phyloP scores from a whole-genome alignment of 2,329 filamentous ascomycete species.

The Beauveria scarabaeidicola region DNA sequence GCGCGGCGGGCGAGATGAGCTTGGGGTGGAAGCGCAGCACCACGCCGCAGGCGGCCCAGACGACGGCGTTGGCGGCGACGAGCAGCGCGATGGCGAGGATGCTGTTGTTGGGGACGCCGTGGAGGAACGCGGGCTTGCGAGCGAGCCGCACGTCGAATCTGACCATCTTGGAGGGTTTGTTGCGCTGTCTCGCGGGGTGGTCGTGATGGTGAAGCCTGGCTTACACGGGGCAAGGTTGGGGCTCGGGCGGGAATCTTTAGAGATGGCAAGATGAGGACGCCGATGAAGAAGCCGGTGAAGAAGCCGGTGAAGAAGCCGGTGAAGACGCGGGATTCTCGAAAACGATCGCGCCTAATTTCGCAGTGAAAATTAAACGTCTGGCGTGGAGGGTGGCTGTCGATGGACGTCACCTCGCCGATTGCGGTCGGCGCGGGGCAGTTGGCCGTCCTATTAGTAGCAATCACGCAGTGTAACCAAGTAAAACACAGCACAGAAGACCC shows the following conservation, averaged over 20 bases:
- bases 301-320: too few species aligned
- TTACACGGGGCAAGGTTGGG: not conserved
- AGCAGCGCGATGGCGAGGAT: conserved; percentile 44
- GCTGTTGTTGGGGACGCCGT: conserved; percentile 24
- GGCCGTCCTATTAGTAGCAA: not conserved
- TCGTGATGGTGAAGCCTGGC: not conserved
- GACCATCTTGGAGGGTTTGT: not conserved
- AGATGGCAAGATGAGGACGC: not conserved
- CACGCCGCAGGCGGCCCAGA: conserved; percentile 47
- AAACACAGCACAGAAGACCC: too few species aligned
- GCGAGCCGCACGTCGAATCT: conserved; percentile 8
- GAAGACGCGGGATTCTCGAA: not conserved
- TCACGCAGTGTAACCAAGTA: not conserved
- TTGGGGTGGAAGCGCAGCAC: conserved; percentile 45
- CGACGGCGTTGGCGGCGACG: conserved; percentile 39
- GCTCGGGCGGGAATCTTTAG: not conserved
- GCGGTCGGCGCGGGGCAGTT: not conserved
- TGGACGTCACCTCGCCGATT: conserved; percentile 1
- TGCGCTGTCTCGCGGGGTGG: not conserved
- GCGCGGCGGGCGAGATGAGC: conserved; percentile 69
- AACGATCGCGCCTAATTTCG: not conserved
- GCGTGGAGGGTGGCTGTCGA: conserved; percentile 11
- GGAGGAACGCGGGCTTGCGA: conserved; percentile 24
- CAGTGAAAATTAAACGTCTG: not conserved
- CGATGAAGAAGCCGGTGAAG: too few species aligned